These are phyloP conservation scores for Penicillium mononematosum DNA, from an alignment of 495 filamentous ascomycete genomes.

Conservation along the genomic window DNA sequence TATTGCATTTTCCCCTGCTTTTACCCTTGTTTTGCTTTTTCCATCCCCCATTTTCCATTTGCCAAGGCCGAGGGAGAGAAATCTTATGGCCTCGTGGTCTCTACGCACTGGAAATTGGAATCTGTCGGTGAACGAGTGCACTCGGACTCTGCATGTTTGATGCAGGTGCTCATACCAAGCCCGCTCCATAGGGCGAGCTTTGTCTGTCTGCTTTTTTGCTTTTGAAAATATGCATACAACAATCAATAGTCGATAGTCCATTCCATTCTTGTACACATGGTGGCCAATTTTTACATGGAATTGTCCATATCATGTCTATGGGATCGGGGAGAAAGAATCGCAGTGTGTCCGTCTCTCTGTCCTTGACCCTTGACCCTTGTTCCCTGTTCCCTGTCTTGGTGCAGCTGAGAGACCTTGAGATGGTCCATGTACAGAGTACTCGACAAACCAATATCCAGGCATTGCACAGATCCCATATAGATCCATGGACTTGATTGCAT, in stretches of 20 bases:
- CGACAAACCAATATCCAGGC: neutral
- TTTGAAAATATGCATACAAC: conserved; percentile 3
- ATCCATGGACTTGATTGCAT: neutral
- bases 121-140: conserved; percentile 3
- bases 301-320: neutral
- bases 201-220: neutral
- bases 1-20: neutral
- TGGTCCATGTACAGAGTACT: neutral
- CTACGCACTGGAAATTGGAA: neutral
- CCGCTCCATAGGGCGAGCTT: neutral
- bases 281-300: neutral
- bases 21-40: conserved; percentile 5
- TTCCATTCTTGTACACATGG: neutral
- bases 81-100: conserved; percentile 1
- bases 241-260: conserved; percentile 9
- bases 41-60: neutral
- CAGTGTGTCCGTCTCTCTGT: neutral
- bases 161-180: conserved; percentile 2
- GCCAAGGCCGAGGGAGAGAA: neutral
- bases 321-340: conserved; percentile 2
- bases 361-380: neutral
- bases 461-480: neutral
- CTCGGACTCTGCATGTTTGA: neutral
- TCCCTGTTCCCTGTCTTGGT: conserved; percentile 3
- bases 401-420: conserved; percentile 4